A percentile compares a stretch with the other conserved stretches of the same genome.
phyloP scores from a whole-genome alignment of 176 grass and related monocot species.

The Carex littledalei region DNA sequence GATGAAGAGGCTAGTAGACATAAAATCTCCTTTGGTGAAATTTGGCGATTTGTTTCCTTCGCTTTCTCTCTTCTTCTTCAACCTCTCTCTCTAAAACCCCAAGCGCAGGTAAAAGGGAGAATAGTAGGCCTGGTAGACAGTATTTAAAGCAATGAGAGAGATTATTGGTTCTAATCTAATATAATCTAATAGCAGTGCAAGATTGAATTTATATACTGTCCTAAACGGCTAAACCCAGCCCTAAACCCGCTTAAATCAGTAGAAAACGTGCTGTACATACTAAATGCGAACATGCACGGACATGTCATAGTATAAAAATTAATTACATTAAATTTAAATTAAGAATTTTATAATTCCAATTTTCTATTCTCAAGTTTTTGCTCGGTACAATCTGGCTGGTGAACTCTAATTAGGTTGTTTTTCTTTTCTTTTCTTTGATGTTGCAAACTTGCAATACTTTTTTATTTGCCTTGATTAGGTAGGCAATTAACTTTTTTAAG shows the following conservation, averaged over 20 bases:
- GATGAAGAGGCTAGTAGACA: conserved; percentile 71
- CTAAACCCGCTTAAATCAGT: background rate
- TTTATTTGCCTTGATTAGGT: background rate
- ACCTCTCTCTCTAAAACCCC: conserved; percentile 64
- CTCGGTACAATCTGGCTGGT: background rate
- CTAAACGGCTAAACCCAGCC: too few species aligned
- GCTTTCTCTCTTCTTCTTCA: conserved; percentile 3
- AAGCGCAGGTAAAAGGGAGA: conserved; percentile 41
- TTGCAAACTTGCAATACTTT: background rate
- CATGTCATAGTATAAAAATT: background rate
- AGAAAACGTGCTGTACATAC: conserved; percentile 22
- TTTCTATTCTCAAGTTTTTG: background rate
- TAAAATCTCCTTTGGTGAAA: conserved; percentile 16
- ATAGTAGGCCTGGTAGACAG: background rate
- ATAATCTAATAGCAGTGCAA: background rate
- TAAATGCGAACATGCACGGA: conserved; percentile 15
- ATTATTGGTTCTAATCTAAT: background rate
- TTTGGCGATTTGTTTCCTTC: conserved; percentile 19
- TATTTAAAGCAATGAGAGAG: conserved; percentile 44
- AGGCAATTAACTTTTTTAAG: background rate
- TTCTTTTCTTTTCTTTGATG: background rate
- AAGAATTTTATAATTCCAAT: background rate
- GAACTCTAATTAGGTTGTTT: background rate
- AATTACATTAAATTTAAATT: background rate
- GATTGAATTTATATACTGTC: background rate